Evolutionary conservation across 2,329 filamentous ascomycete species (phyloP).

Genomic region (Aspergillus sp.): DNA sequence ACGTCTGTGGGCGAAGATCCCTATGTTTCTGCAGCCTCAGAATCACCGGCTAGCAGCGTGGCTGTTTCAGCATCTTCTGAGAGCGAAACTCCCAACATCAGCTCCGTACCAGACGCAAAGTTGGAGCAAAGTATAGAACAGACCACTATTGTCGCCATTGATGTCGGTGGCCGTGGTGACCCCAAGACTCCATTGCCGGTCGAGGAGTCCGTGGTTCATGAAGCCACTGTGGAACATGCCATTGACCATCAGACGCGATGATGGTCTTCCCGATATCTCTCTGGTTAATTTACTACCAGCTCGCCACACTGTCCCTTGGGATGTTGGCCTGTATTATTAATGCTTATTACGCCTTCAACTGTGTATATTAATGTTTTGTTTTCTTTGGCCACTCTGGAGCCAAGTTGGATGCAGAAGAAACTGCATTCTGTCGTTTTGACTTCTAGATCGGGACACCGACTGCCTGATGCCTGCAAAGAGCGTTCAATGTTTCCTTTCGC

Average conservation of each 20-base stretch:
- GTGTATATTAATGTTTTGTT: not conserved
- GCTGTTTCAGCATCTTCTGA: slow-evolving; percentile 6
- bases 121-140: slow-evolving; percentile 7
- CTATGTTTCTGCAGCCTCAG: slow-evolving; percentile 11
- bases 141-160: not conserved
- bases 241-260: not conserved
- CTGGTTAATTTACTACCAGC: not conserved
- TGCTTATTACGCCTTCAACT: not conserved
- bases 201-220: slow-evolving; percentile 3
- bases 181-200: slow-evolving; percentile 1
- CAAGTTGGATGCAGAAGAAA: not conserved
- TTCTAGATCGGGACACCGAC: not conserved
- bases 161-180: slow-evolving; percentile 2
- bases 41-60: slow-evolving; percentile 11
- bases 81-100: not conserved
- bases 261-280: not conserved
- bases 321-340: not conserved
- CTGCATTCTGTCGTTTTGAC: not conserved
- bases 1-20: slow-evolving; percentile 8
- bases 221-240: slow-evolving; percentile 2
- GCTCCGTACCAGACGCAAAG: not conserved
- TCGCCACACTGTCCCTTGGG: not conserved
- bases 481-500: not conserved
- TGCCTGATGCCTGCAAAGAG: not conserved
- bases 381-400: not conserved